Conservation (phyloP, 2,329 filamentous ascomycete genomes). For the Dendrostoma leiphaemia region DNA sequence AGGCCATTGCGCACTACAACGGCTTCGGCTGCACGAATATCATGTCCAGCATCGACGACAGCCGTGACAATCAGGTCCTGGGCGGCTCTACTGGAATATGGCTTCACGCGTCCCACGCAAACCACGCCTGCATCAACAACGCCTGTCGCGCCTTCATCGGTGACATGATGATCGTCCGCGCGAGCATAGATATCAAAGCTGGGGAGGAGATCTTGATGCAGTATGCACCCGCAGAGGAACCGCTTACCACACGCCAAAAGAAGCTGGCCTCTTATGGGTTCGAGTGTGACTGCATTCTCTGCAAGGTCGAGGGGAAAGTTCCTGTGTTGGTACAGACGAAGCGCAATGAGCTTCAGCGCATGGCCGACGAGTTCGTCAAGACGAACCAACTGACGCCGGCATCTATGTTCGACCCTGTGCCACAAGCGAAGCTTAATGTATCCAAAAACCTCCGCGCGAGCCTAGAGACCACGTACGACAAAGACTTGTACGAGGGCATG, state of each 20-base stretch:
- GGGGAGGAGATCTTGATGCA: constrained; percentile 36
- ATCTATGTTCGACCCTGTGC: no score
- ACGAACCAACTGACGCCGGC: not conserved
- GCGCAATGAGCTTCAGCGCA: constrained; percentile 22
- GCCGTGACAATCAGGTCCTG: not conserved
- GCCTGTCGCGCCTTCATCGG: constrained; percentile 30
- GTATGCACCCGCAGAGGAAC: not conserved
- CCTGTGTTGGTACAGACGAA: constrained; percentile 19
- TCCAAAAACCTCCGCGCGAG: not conserved
- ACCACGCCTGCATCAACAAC: constrained; percentile 32
- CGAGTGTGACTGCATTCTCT: constrained; percentile 37
- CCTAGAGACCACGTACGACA: not conserved
- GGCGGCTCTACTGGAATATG: constrained; percentile 23
- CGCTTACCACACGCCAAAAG: not conserved
- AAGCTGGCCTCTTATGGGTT: constrained; percentile 28
- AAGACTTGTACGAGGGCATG: not conserved
- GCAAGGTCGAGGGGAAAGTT: constrained; percentile 29
- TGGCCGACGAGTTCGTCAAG: constrained; percentile 19
- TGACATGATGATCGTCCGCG: constrained; percentile 31
- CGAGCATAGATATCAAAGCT: constrained; percentile 33
- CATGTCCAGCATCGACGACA: not conserved
- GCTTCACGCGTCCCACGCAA: constrained; percentile 27
- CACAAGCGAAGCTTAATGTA: not conserved
- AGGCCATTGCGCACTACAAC: constrained; percentile 21
- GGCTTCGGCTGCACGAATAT: constrained; percentile 16